Evolutionary conservation across 2,329 filamentous ascomycete genomes (phyloP).

Genomic region (Phaeosphaeria sp.): DNA sequence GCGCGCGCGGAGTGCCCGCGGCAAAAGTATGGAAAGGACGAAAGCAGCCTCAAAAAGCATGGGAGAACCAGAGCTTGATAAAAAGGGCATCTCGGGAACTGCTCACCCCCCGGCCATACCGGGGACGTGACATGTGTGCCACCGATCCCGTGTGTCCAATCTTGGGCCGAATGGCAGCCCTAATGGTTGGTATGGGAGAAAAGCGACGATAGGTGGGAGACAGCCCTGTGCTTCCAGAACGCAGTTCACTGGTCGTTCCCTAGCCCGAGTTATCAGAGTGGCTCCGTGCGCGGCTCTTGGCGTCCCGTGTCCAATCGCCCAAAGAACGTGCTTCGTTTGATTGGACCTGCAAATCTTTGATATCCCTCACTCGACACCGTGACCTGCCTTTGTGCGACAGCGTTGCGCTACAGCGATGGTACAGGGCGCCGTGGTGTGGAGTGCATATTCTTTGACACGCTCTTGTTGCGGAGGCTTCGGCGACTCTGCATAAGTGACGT

Average conservation of each 20-base stretch:
- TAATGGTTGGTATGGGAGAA: slow-evolving; percentile 22
- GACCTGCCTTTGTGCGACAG: slow-evolving; percentile 6
- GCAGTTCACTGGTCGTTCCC: slow-evolving; percentile 22
- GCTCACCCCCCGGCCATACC: slow-evolving; percentile 6
- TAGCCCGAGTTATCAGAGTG: slow-evolving; percentile 16
- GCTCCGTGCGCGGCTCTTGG: slow-evolving; percentile 2
- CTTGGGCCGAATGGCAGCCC: slow-evolving; percentile 11
- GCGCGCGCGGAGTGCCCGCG: slow-evolving; percentile 24
- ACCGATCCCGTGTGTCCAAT: slow-evolving; percentile 8
- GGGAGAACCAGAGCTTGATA: slow-evolving; percentile 25
- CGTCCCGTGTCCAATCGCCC: slow-evolving; percentile 19
- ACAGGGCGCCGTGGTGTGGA: slow-evolving; percentile 16
- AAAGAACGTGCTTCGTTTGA: slow-evolving; percentile 23
- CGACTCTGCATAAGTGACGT: slow-evolving; percentile 18
- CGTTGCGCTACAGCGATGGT: slow-evolving; percentile 13
- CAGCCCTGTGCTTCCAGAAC: slow-evolving; percentile 8
- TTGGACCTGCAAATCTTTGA: slow-evolving; percentile 15
- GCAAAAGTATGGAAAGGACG: slow-evolving; percentile 14
- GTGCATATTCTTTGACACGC: background rate
- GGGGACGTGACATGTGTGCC: slow-evolving; percentile 3
- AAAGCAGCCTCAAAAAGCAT: slow-evolving; percentile 18
- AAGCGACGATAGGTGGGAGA: slow-evolving; percentile 1
- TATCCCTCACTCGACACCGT: background rate
- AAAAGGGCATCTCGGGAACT: slow-evolving; percentile 14
- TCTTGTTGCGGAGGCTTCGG: slow-evolving; percentile 13